Percentiles rank a stretch among this genome's conserved stretches.
phyloP scores from a whole-genome alignment of 1,139 yeast genomes.

The Petasospora fabianii region DNA sequence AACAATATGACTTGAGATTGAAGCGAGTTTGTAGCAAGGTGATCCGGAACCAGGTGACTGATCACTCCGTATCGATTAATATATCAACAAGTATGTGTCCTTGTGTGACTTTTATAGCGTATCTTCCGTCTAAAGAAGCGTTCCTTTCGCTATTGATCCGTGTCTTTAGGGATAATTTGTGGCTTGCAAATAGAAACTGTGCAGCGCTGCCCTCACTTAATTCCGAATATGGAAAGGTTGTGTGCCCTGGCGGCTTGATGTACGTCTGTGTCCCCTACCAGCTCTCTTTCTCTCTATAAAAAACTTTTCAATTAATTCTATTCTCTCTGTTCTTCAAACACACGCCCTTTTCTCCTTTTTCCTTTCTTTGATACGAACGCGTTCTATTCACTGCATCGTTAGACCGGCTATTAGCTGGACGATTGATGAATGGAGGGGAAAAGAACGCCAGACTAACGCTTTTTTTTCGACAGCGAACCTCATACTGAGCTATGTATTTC shows the following conservation, averaged over 20 bases:
- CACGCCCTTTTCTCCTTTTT: slow-evolving; percentile 26
- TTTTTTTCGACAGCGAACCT: slow-evolving; percentile 38
- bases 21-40: too few relatives aligned
- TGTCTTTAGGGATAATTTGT: too few relatives aligned
- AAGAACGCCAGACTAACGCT: slow-evolving; percentile 38
- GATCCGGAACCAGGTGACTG: too few relatives aligned
- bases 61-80: too few relatives aligned
- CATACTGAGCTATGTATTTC: slow-evolving; percentile 33
- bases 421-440: slow-evolving; percentile 48
- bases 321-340: neutral
- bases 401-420: slow-evolving; percentile 14
- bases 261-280: neutral
- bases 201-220: neutral
- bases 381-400: slow-evolving; percentile 61
- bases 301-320: slow-evolving; percentile 5
- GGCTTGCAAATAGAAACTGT: too few relatives aligned
- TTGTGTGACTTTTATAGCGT: too few relatives aligned
- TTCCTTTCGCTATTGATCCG: too few relatives aligned
- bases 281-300: neutral
- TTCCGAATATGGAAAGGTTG: slow-evolving; percentile 2
- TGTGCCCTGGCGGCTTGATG: slow-evolving; percentile 3
- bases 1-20: too few relatives aligned
- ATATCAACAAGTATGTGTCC: too few relatives aligned
- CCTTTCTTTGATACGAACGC: slow-evolving; percentile 45
- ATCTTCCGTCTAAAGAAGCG: too few relatives aligned